phyloP scores from a whole-genome alignment of 306 rosid genomes.

The Trifolium fragiferum region DNA sequence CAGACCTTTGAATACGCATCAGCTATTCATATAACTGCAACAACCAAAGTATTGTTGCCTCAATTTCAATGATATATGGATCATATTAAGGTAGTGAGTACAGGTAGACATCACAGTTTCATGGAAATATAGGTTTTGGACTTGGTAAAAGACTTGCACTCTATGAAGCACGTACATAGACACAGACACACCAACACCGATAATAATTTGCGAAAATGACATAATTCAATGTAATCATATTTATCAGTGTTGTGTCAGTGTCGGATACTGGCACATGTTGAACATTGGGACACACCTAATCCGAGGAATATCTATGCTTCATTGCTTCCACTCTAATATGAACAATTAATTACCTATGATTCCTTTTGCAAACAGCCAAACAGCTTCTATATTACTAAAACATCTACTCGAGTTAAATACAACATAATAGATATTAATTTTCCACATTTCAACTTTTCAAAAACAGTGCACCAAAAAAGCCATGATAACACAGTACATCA shows the following conservation, averaged over 20 bases:
- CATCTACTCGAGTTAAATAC: conserved; percentile 1
- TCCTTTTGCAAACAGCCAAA: conserved; percentile 24
- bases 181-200: no score
- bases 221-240: no score
- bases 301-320: no score
- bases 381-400: conserved; percentile 1
- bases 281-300: no score
- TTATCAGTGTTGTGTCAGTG: no score
- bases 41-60: conserved; percentile 8
- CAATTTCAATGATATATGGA: conserved; percentile 4
- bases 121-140: not conserved
- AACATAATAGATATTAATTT: conserved; percentile 4
- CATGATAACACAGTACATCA: not conserved
- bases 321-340: not conserved
- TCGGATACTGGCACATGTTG: no score
- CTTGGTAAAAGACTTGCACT: not conserved
- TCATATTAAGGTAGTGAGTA: not conserved
- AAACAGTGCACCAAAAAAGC: conserved; percentile 18
- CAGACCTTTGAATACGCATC: conserved; percentile 1
- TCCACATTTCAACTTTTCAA: conserved; percentile 31
- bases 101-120: not conserved
- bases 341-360: not conserved
- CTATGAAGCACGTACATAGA: no score
- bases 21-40: conserved; percentile 26
- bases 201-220: no score